Base-by-base conservation (phyloP, 2,329 filamentous ascomycete species). In the Clonostachys chloroleuca region DNA sequence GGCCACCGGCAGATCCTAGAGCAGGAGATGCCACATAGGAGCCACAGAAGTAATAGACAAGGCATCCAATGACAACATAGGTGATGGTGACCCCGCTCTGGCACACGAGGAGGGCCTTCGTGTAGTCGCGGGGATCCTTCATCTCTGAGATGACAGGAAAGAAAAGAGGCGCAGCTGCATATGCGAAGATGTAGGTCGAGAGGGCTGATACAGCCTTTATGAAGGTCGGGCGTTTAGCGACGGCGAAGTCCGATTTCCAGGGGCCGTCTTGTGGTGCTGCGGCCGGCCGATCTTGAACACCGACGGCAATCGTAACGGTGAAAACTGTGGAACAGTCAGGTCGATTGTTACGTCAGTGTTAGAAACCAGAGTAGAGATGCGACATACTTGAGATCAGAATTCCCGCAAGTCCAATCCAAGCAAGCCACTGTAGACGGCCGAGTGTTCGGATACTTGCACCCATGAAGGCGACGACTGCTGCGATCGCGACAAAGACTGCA, bases 31-130 rank as follows among this genome's bases (percentile, higher is more conserved):
- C 65, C 5, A 77, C 68, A 44, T 65, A 71, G 0, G 66, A 67
- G 1, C 73, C 73, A 49, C 69, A 73, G 52, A 58, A 75, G 49
- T 66, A 67, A 56, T 75, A 75, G 3, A 76, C 65, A 1, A 74
- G 65, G 4, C 62, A 51, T 9, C 59, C 57, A 7, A 71, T 60
- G 9, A 58, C 47, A 20, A 41, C 39, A 43, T 69, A 70, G 18
- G 61, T 62, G 10, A 58, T 39, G n/a, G 63, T 55, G 2, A 68
- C 53, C 2, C 50, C 55, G 51, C 20, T 52, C 51, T 52, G 58
- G 45, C 56, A 59, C 12, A 58, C 39, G 5, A 62, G 6, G 2
- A 66, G 49, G 1, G 62, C 53, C 6, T 57, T 54, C 5, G 46
- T 59, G 45, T 61, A 66, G 6, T 52, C 42, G 12, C 46, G 46